Evolutionary conservation across 176 grass and related monocot species (phyloP).

Genomic region (Melocanna baccifera): DNA sequence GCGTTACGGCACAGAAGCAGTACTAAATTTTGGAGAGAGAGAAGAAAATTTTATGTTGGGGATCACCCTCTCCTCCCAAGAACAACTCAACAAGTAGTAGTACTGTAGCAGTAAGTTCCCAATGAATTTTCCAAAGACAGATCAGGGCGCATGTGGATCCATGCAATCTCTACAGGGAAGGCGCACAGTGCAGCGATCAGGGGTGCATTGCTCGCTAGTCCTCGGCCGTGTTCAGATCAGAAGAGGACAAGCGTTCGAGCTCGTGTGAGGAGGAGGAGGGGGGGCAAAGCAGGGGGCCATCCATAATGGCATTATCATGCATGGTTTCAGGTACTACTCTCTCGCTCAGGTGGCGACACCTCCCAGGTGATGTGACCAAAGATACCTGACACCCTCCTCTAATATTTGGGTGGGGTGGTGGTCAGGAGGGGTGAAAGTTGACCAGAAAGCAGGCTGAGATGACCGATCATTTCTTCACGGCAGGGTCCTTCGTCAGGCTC

Average conservation of each 20-base stretch:
- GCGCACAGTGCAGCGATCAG: slow-evolving; percentile 14
- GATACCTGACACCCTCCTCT: slow-evolving; percentile 33
- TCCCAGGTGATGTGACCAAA: slow-evolving; percentile 53
- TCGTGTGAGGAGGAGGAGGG: background rate
- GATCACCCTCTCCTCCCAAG: background rate
- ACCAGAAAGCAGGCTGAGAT: slow-evolving; percentile 46
- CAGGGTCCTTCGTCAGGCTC: background rate
- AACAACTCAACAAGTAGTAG: background rate
- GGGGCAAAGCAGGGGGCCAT: background rate
- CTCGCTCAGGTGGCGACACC: slow-evolving; percentile 1
- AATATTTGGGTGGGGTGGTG: background rate
- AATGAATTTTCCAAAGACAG: background rate
- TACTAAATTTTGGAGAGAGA: background rate
- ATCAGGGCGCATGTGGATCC: slow-evolving; percentile 11
- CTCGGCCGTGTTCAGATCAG: background rate
- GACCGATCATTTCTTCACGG: slow-evolving; percentile 27
- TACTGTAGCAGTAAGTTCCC: background rate
- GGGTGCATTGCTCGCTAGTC: background rate
- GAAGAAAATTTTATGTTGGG: background rate
- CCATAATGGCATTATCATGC: slow-evolving; percentile 1
- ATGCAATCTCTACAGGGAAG: slow-evolving; percentile 9
- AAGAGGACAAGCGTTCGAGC: background rate
- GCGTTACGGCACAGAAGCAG: background rate
- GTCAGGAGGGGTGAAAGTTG: slow-evolving; percentile 32
- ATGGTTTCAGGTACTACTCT: background rate